phyloP scores from a whole-genome alignment of 1,284 basidiomycete species.

The Ustilago hordei region DNA sequence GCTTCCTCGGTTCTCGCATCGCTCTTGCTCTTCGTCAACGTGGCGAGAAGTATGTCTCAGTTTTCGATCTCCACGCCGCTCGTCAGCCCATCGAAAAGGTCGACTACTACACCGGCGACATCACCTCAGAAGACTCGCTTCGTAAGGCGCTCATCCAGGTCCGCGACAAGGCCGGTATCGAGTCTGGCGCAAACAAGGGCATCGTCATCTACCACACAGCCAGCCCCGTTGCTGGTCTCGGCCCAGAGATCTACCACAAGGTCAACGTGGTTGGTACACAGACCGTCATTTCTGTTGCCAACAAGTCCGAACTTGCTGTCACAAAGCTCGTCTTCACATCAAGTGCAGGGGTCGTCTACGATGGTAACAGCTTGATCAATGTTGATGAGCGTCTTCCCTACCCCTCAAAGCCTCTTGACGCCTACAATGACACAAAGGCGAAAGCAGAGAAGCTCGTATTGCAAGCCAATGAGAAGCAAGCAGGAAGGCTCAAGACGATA shows the following conservation, averaged over 20 bases:
- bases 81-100: constrained; percentile 56
- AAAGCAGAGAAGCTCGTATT: constrained; percentile 87
- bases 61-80: constrained; percentile 60
- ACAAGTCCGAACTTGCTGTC: constrained; percentile 74
- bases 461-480: constrained; percentile 81
- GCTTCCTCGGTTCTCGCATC: constrained; percentile 67
- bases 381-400: constrained; percentile 88
- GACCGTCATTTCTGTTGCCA: constrained; percentile 82
- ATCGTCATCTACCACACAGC: constrained; percentile 87
- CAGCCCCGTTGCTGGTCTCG: constrained; percentile 80
- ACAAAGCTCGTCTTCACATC: constrained; percentile 94
- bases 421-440: constrained; percentile 97
- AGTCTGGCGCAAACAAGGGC: constrained; percentile 36
- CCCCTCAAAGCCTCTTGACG: constrained; percentile 83
- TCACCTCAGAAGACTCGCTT: constrained; percentile 55
- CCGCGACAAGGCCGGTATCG: constrained; percentile 43
- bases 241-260: constrained; percentile 82
- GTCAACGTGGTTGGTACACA: constrained; percentile 95
- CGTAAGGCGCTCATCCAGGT: constrained; percentile 47
- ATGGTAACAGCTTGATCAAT: constrained; percentile 83
- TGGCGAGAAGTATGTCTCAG: constrained; percentile 64
- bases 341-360: constrained; percentile 92
- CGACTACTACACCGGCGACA: constrained; percentile 64
- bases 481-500: constrained; percentile 82
- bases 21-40: constrained; percentile 62